Conservation (phyloP, 2,329 filamentous ascomycete species). For the Tolypocladium cylindrosporum region DNA sequence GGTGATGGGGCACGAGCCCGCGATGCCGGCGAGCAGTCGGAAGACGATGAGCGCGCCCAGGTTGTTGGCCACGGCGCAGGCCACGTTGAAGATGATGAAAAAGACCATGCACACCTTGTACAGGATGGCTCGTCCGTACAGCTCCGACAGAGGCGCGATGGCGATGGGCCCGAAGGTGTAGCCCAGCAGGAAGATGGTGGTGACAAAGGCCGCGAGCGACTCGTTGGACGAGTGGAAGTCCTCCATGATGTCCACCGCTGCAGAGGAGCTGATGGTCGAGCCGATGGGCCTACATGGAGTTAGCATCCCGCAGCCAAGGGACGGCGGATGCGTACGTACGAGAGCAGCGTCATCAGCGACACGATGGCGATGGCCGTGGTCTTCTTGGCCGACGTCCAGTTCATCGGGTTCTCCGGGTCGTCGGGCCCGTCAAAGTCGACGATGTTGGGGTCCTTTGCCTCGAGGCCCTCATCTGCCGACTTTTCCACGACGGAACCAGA, state of each 20-base stretch:
- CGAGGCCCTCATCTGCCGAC: background rate
- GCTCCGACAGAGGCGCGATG: constrained; percentile 53
- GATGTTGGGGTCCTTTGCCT: background rate
- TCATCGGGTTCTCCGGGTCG: background rate
- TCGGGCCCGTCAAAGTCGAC: background rate
- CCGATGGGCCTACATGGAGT: background rate
- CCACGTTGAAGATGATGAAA: constrained; percentile 40
- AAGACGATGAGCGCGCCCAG: constrained; percentile 53
- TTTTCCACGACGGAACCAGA: background rate
- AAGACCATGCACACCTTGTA: constrained; percentile 33
- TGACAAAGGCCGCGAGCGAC: constrained; percentile 31
- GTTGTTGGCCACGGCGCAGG: constrained; percentile 42
- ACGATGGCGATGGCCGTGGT: background rate
- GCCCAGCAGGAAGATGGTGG: constrained; percentile 36
- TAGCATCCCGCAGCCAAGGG: background rate
- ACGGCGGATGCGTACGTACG: background rate
- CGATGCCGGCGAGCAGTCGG: constrained; percentile 51
- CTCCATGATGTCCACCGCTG: background rate
- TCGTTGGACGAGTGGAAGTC: constrained; percentile 26
- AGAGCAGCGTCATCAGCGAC: background rate
- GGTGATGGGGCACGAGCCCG: constrained; percentile 53
- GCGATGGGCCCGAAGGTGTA: constrained; percentile 50
- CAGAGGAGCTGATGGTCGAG: background rate
- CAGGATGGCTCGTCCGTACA: constrained; percentile 42
- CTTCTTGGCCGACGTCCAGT: background rate